Evolutionary conservation across 2,329 filamentous ascomycete species (phyloP), one percentile per base, ranked within the genome.

Genomic region (Epichloe coenophiala): DNA sequence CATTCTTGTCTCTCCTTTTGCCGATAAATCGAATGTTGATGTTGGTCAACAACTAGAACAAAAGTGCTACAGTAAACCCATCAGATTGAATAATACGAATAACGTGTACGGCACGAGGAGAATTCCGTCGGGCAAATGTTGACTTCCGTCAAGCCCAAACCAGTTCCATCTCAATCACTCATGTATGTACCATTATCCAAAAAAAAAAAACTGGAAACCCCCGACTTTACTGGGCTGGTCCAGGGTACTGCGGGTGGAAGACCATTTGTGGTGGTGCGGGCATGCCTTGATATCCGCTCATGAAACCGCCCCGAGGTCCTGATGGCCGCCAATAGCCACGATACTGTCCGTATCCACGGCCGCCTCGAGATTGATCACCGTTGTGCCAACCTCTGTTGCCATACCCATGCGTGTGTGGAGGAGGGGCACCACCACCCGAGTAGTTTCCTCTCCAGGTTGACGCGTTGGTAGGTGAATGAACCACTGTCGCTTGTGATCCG

Each of bases 361-460:
- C 51, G 2, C 60, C 59, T 11, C 61, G 58, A 6, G 59, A 42
- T 6, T 38, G 33, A 9, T 52, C 49, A 12, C 49, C 46, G 13
- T 45, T 19, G 4, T 54, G 42, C 50, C 55, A 54, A 19, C 48
- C 47, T 41, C 49, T 36, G n/a, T 45, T 46, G 5, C 23, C 4
- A n/a, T 47, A 40, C 2, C 39, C 38, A 27, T 44, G 27, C 33
- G 27, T 21, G 11, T 37, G n/a, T 21, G 13, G n/a, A 36, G 13
- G 35, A 4, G 13, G 35, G 3, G 13, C 45, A 6, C 43, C 39
- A 12, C 33, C 23, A 1, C 36, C 23, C 21, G 9, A 17, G 44
- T 55, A 38, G 21, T 55, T 53, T 13, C n/a, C 45, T 15, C 53
- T 48, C 31, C 41, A 42, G 2, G 42, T n/a, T 5, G 44, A 38